These are phyloP conservation scores for Niebla homalea DNA, from an alignment of 495 filamentous ascomycete species.

Conservation along the genomic window DNA sequence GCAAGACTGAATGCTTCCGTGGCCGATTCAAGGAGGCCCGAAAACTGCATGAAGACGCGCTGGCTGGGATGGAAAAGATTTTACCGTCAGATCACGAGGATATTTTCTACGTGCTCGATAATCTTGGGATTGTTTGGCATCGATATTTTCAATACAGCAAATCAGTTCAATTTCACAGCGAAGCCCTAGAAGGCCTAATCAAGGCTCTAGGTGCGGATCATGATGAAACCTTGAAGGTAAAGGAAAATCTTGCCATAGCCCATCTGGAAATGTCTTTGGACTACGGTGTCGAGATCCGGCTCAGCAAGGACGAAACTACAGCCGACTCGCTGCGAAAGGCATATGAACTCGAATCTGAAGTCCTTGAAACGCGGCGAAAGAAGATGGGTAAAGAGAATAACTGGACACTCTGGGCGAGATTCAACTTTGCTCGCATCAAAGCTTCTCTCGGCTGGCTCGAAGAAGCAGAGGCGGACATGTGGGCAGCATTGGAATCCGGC, in stretches of 20 bases:
- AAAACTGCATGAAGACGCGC: constrained; percentile 19
- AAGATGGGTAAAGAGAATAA: constrained; percentile 20
- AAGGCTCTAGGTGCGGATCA: constrained; percentile 12
- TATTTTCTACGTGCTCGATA: constrained; percentile 20
- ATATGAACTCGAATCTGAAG: constrained; percentile 5
- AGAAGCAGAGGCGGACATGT: constrained; percentile 9
- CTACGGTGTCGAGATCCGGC: too few species aligned
- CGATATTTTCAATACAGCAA: constrained; percentile 16
- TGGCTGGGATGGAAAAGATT: constrained; percentile 12
- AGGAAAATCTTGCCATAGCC: too few species aligned
- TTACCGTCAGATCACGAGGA: constrained; percentile 16
- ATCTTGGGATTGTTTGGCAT: constrained; percentile 12
- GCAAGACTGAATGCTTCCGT: constrained; percentile 10
- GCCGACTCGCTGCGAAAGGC: constrained; percentile 10
- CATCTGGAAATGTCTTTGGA: too few species aligned
- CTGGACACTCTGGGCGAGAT: constrained; percentile 18
- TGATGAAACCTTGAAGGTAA: too few species aligned
- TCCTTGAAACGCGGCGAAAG: constrained; percentile 11
- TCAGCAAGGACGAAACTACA: background rate
- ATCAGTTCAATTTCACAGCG: constrained; percentile 13
- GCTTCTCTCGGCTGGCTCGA: constrained; percentile 6
- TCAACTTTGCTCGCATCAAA: constrained; percentile 17
- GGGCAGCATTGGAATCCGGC: constrained; percentile 8
- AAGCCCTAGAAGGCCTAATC: constrained; percentile 21
- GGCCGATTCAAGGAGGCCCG: constrained; percentile 20